Conservation (phyloP, 2,329 filamentous ascomycete genomes). For the Monosporascus sp. region DNA sequence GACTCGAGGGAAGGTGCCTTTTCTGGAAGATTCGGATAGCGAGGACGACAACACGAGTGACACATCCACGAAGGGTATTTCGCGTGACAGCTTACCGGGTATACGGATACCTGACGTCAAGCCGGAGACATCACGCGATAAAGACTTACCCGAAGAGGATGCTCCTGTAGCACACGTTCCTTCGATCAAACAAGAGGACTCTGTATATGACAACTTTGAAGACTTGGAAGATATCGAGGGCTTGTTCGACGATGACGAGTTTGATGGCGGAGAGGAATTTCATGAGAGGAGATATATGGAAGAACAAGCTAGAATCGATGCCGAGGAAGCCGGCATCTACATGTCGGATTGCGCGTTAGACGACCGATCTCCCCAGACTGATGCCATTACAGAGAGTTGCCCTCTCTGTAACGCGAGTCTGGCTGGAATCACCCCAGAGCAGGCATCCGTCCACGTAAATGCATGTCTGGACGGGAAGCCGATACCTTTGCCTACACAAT, state of each 20-base stretch:
- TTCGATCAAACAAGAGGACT: constrained; percentile 15
- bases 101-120: constrained; percentile 3
- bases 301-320: constrained; percentile 65
- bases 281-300: constrained; percentile 67
- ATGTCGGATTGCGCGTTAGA: constrained; percentile 29
- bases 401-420: constrained; percentile 73
- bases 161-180: constrained; percentile 15
- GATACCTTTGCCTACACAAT: constrained; percentile 42
- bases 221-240: constrained; percentile 19
- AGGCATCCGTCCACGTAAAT: constrained; percentile 83
- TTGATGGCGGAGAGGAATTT: constrained; percentile 58
- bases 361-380: constrained; percentile 17
- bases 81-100: neutral
- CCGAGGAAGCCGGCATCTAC: constrained; percentile 45
- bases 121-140: constrained; percentile 7
- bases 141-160: constrained; percentile 21
- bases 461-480: constrained; percentile 82
- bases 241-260: constrained; percentile 45
- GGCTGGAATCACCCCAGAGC: constrained; percentile 53
- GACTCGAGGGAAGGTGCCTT: constrained; percentile 48
- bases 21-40: constrained; percentile 65
- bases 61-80: constrained; percentile 2
- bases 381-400: constrained; percentile 46
- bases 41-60: constrained; percentile 33
- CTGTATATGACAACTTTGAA: constrained; percentile 27